Percentiles rank a stretch among this genome's conserved stretches.
Conservation (phyloP, 257 asterid species). For the Avicennia marina region DNA sequence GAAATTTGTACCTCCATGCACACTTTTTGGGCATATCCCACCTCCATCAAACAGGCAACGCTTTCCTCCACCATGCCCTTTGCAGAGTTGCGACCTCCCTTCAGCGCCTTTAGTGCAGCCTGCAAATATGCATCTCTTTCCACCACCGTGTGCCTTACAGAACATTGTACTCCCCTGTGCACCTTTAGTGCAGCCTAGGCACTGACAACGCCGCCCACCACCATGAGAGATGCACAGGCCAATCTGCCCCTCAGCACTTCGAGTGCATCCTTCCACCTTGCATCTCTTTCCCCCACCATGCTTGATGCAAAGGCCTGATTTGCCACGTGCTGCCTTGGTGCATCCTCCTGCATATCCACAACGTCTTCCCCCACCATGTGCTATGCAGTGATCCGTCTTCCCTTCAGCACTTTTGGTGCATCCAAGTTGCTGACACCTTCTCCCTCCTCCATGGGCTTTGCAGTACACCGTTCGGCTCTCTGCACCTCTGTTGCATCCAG, state of each 20-base stretch:
- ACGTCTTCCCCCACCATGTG: constrained; percentile 86
- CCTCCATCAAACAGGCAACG: constrained; percentile 87
- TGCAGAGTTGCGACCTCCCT: constrained; percentile 90
- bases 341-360: constrained; percentile 62
- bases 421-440: constrained; percentile 64
- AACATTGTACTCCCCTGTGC: constrained; percentile 83
- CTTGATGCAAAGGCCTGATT: constrained; percentile 82
- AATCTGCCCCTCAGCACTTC: constrained; percentile 88
- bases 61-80: constrained; percentile 96
- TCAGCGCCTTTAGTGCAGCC: constrained; percentile 93
- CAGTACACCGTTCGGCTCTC: constrained; percentile 90
- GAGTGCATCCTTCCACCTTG: constrained; percentile 66
- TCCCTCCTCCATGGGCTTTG: constrained; percentile 91
- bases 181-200: constrained; percentile 51
- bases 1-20: constrained; percentile 83
- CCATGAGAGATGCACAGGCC: constrained; percentile 94
- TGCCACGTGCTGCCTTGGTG: constrained; percentile 83
- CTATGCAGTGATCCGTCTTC: constrained; percentile 73
- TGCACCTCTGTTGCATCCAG: constrained; percentile 78
- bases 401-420: constrained; percentile 96
- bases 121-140: constrained; percentile 73
- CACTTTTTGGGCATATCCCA: constrained; percentile 92
- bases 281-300: constrained; percentile 98
- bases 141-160: constrained; percentile 96
- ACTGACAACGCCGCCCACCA: constrained; percentile 84